These are phyloP conservation scores for Fomitopsis pulvina DNA, from an alignment of 768 basidiomycete species.

Conservation along the genomic window DNA sequence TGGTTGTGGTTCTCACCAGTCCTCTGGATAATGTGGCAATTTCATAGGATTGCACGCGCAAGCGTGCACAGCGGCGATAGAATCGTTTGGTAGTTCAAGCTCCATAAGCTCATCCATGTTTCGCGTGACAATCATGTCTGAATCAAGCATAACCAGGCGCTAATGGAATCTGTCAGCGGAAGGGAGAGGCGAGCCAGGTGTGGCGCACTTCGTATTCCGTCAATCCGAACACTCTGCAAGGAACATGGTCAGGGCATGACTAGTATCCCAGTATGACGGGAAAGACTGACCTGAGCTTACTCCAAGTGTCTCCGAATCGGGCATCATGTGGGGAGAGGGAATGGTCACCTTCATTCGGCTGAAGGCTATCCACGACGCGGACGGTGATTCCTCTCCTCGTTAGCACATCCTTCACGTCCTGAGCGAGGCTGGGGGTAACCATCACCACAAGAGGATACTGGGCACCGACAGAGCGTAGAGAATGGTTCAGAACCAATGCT, in stretches of 20 bases:
- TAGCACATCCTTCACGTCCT: conserved; percentile 39
- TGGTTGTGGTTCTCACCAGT: conserved; percentile 53
- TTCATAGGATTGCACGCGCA: conserved; percentile 93
- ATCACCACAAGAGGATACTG: conserved; percentile 48
- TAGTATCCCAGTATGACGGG: neutral
- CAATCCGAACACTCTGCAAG: conserved; percentile 53
- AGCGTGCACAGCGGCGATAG: conserved; percentile 84
- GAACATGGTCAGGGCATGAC: neutral
- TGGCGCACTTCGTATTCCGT: conserved; percentile 54
- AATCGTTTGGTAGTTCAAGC: conserved; percentile 47
- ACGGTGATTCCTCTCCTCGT: conserved; percentile 44
- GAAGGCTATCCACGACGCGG: conserved; percentile 52
- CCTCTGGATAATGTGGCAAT: conserved; percentile 77
- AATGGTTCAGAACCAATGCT: conserved; percentile 46
- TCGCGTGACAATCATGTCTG: conserved; percentile 77
- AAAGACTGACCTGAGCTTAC: conserved; percentile 41
- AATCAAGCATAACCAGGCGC: conserved; percentile 78
- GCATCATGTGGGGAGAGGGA: conserved; percentile 30
- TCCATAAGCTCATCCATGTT: conserved; percentile 80
- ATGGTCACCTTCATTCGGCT: conserved; percentile 39
- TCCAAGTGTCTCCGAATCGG: conserved; percentile 61
- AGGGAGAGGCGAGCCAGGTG: neutral
- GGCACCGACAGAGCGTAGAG: conserved; percentile 35
- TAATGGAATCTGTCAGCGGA: conserved; percentile 19
- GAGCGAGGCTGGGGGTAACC: conserved; percentile 35